A percentile compares a stretch with the other conserved stretches of the same genome.
Conservation (phyloP, 1,284 basidiomycete genomes). For the Moniliella sp. region DNA sequence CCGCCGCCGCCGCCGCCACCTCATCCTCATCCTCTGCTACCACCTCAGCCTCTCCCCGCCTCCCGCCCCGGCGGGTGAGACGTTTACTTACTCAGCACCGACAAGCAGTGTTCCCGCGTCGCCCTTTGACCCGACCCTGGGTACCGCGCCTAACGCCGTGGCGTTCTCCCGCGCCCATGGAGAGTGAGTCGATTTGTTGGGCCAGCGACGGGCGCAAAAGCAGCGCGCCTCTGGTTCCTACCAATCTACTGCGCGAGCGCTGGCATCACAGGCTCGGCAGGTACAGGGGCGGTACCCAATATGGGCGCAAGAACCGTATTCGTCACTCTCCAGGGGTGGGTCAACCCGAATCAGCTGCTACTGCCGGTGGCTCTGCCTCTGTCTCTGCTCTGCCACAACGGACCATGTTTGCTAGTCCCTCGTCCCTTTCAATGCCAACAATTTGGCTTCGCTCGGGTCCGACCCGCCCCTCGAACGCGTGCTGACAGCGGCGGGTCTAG, state of each 20-base stretch:
- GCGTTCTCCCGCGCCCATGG: too few relatives aligned
- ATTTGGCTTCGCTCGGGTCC: conserved; percentile 15
- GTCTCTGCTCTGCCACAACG: conserved; percentile 16
- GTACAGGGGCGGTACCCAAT: background rate
- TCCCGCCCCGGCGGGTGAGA: too few relatives aligned
- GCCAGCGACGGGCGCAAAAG: too few relatives aligned
- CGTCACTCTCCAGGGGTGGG: background rate
- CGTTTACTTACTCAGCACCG: too few relatives aligned
- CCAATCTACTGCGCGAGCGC: background rate
- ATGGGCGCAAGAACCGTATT: background rate
- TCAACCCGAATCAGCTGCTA: background rate
- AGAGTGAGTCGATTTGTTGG: too few relatives aligned
- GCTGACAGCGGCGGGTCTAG: conserved; percentile 8
- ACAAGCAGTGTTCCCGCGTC: too few relatives aligned
- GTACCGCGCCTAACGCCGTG: too few relatives aligned
- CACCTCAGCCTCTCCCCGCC: too few relatives aligned
- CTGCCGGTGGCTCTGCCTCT: conserved; percentile 1
- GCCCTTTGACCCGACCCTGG: too few relatives aligned
- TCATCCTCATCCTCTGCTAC: too few relatives aligned
- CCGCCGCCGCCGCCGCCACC: too few relatives aligned
- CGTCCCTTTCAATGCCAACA: conserved; percentile 23
- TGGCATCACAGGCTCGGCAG: background rate
- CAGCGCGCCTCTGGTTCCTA: background rate
- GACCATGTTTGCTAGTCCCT: conserved; percentile 26
- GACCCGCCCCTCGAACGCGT: conserved; percentile 11